Evolutionary conservation across 345 rosid species (phyloP), one percentile per base, ranked within the genome.

Genomic region (Salix koriyanagi): DNA sequence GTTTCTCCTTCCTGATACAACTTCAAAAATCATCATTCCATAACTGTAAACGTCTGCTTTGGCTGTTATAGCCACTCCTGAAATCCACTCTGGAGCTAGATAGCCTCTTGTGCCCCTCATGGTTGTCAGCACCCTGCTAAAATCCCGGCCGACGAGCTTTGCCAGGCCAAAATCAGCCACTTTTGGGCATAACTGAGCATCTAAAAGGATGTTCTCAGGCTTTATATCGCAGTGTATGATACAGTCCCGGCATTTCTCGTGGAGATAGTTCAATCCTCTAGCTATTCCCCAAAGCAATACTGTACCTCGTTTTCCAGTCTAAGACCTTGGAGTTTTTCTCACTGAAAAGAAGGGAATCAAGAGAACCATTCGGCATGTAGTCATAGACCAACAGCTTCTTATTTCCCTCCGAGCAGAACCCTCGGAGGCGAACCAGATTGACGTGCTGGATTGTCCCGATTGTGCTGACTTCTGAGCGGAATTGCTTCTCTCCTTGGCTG

Each of bases 21-120:
- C 16, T 83, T 94, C 98, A 12, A 92, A 89, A 25, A 94, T 83
- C 96, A 92, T 90, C 97, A 94, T 92, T 10, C 98, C 98, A 12
- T 87, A 92, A 84, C 98, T 94, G 74, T 91, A 94, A 39, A 92
- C 97, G 76, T 94, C 97, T 1, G 94, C 97, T 76, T 94, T 92
- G 5, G 92, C 88, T 8, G 94, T 92, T 64, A 91, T 84, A 30
- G 96, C 90, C 25, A 90, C 91, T 46, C 96, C 96, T 1, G 98
- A 92, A 69, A 94, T 88, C 98, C 97, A 94, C 78, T 94, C 97
- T 0, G 96, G 97, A 5, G 96, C 98, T 6, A 94, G 96, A 77
- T 94, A 94, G 13, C 97, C 96, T 85, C 94, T 86, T 25, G 97
- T 92, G 28, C 98, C 98, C 83, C 94, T 89, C 85, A 90, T 87